Evolutionary conservation across 148 eudicot genomes (phyloP), one percentile per base, ranked within the genome.

Genomic region (Beta vulgaris): DNA sequence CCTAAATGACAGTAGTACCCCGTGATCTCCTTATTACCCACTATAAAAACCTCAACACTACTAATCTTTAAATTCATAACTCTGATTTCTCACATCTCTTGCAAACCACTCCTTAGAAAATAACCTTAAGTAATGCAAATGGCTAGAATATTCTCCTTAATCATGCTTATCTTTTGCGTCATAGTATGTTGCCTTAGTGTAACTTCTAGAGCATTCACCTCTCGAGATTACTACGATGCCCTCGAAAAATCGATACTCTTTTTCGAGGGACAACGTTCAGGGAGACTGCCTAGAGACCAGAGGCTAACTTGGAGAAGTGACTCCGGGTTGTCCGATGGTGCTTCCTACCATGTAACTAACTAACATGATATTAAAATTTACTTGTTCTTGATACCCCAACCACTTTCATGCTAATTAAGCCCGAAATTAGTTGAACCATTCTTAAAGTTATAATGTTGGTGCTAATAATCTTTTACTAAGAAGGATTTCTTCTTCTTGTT

Each of bases 261-360:
- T 73, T 92, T 85, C 58, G 91, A 92, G 78, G 98, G 96, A 4
- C 98, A 92, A 71, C 83, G 98, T 21, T 92, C 98, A 0, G 97
- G 97, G 51, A 83, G 77, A 54, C 68, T 92, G 29, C 95, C 95
- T 0, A 13, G 80, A 7, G 76, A 69, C 74, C 97, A 92, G 25
- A 85, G 88, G 13, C 86, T 88, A 62, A 70, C 63, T 2, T 92
- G 97, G 97, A 86, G 96, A 69, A 90, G 73, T 16, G 81, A 92
- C 79, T 92, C 98, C 2, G 98, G 79, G 15, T 81, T 92, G 68
- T 84, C 89, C 1, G 98, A 92, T 26, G 98, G 96, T 49, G 76
- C 93, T 18, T 80, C 86, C 34, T 58, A 61, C 61, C 69, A 89
- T 77, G 90, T 26, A 11, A 59, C 11, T 51, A 49, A 16, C 15